A percentile compares a stretch with the other conserved stretches of the same genome.
Evolutionary conservation across 768 basidiomycete species (phyloP).

Genomic region (Cystofilobasidium capitatum): DNA sequence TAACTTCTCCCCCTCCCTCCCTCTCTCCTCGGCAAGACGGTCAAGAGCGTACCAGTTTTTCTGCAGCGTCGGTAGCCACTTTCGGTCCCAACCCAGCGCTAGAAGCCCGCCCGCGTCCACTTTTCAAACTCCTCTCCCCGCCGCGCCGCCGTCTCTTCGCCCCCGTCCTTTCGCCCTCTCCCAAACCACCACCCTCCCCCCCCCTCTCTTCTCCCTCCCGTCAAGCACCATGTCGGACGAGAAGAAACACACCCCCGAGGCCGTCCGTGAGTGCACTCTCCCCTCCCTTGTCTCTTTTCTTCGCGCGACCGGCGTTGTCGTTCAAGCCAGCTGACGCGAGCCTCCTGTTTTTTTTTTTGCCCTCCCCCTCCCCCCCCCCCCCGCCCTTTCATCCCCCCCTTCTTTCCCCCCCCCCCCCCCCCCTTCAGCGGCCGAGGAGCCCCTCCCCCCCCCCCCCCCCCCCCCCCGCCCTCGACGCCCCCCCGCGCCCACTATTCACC

Average conservation of each 20-base stretch:
- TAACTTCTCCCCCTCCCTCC: too few species aligned
- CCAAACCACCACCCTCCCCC: not conserved
- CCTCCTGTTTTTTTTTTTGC: not conserved
- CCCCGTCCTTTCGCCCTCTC: not conserved
- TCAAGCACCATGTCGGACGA: conserved; percentile 10
- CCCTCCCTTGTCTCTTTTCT: not conserved
- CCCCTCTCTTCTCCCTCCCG: not conserved
- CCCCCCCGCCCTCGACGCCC: too few species aligned
- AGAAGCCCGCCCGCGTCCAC: not conserved
- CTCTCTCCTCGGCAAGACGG: too few species aligned
- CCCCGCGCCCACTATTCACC: too few species aligned
- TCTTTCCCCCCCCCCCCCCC: not conserved
- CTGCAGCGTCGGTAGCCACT: not conserved
- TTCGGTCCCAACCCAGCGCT: not conserved
- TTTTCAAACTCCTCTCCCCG: conserved; percentile 1
- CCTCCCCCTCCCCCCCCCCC: too few species aligned
- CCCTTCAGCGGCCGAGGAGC: conserved; percentile 29
- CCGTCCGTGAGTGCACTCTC: not conserved
- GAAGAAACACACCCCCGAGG: conserved; percentile 12
- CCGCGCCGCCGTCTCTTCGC: not conserved
- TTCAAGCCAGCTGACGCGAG: not conserved
- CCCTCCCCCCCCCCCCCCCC: conserved; percentile 2
- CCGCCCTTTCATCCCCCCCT: not conserved
- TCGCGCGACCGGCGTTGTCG: not conserved
- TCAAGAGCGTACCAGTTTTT: not conserved